A percentile compares a stretch with the other conserved stretches of the same genome.
Conservation (phyloP, 2,329 filamentous ascomycete species). For the Pseudogymnoascus pannorum region DNA sequence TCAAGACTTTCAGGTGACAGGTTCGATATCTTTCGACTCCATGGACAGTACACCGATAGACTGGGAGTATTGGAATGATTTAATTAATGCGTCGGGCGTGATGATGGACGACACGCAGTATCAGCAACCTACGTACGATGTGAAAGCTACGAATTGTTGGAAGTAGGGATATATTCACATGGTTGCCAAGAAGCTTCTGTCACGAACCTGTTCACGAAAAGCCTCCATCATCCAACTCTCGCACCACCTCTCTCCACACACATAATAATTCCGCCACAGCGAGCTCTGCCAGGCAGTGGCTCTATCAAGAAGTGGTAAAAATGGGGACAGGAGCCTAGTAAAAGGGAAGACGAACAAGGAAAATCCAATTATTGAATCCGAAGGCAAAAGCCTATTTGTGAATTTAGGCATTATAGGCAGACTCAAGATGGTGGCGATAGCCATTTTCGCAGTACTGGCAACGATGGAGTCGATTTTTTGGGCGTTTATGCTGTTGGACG, state of each 20-base stretch:
- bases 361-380: not conserved
- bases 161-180: not conserved
- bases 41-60: conserved; percentile 19
- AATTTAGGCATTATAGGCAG: not conserved
- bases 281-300: not conserved
- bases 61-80: conserved; percentile 27
- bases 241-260: not conserved
- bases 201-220: not conserved
- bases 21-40: conserved; percentile 19
- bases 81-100: conserved; percentile 21
- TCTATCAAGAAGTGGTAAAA: not conserved
- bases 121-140: not conserved
- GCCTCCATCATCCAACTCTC: not conserved
- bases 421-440: not conserved
- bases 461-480: not conserved
- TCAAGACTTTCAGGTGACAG: conserved; percentile 10
- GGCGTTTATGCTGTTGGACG: not conserved
- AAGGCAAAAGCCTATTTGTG: not conserved
- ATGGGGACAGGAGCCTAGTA: not conserved
- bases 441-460: not conserved
- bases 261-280: not conserved
- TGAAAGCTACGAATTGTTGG: not conserved
- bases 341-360: not conserved
- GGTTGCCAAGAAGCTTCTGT: not conserved
- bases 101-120: not conserved